Evolutionary conservation across 2,329 filamentous ascomycete species (phyloP).

Genomic region (Pseudomassariella vexata): DNA sequence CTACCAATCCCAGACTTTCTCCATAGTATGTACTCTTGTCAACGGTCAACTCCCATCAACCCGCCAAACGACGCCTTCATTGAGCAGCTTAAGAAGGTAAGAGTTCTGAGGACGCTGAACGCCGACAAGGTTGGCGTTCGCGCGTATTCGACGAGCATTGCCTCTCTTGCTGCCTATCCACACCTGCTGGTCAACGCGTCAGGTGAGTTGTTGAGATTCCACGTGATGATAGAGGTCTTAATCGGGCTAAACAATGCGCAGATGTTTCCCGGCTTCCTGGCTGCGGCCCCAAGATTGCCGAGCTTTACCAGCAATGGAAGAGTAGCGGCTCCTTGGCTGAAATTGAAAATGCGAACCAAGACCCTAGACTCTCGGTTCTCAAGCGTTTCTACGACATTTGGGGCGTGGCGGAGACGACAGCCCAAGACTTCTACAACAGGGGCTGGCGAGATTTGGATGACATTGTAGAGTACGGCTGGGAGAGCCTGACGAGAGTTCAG

Average conservation of each 20-base stretch:
- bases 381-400: conserved; percentile 77
- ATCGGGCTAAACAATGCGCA: conserved; percentile 12
- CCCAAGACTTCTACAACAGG: conserved; percentile 72
- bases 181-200: conserved; percentile 32
- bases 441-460: conserved; percentile 84
- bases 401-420: conserved; percentile 82
- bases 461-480: conserved; percentile 78
- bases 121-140: conserved; percentile 75
- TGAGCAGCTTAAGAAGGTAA: conserved; percentile 66
- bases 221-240: conserved; percentile 10
- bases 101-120: conserved; percentile 62
- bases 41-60: conserved; percentile 65
- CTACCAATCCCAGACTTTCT: conserved; percentile 65
- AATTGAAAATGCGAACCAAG: conserved; percentile 55
- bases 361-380: conserved; percentile 60
- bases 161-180: conserved; percentile 77
- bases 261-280: conserved; percentile 62
- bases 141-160: conserved; percentile 84
- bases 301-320: conserved; percentile 71
- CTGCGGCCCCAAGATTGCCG: conserved; percentile 73
- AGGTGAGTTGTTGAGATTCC: conserved; percentile 37
- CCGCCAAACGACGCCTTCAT: conserved; percentile 74
- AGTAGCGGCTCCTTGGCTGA: conserved; percentile 55
- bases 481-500: conserved; percentile 67
- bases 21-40: conserved; percentile 68